These are phyloP conservation scores for Annulohypoxylon moriforme DNA, from an alignment of 495 filamentous ascomycete genomes.

Conservation along the genomic window DNA sequence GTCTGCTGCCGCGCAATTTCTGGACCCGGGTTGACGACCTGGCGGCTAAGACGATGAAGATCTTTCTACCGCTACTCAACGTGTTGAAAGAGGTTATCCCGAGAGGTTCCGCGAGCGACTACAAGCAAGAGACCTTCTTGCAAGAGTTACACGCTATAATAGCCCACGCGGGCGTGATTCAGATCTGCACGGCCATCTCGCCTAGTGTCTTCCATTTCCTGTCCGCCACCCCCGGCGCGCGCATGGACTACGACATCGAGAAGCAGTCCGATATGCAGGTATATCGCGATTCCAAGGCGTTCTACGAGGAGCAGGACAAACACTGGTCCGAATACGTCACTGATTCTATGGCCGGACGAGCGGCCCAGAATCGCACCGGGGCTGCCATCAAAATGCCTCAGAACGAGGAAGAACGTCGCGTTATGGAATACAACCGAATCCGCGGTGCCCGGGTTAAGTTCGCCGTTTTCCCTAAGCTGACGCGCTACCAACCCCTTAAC, in stretches of 20 bases:
- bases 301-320: slow-evolving; percentile 30
- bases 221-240: slow-evolving; percentile 52
- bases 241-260: slow-evolving; percentile 52
- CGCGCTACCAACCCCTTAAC: slow-evolving; percentile 47
- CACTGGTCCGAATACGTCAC: slow-evolving; percentile 16
- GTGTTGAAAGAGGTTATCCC: slow-evolving; percentile 48
- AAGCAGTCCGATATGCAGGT: slow-evolving; percentile 47
- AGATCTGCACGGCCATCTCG: slow-evolving; percentile 58
- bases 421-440: slow-evolving; percentile 34
- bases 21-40: slow-evolving; percentile 55
- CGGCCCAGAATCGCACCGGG: background rate
- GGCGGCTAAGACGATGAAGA: slow-evolving; percentile 52
- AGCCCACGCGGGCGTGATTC: slow-evolving; percentile 56
- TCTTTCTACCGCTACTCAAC: slow-evolving; percentile 56
- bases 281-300: slow-evolving; percentile 48
- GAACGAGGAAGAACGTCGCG: slow-evolving; percentile 10
- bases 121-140: slow-evolving; percentile 46
- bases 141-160: slow-evolving; percentile 61
- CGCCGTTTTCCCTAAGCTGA: slow-evolving; percentile 52
- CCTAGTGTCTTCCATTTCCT: slow-evolving; percentile 58
- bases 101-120: background rate
- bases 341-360: background rate
- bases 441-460: slow-evolving; percentile 57
- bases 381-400: slow-evolving; percentile 14
- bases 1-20: slow-evolving; percentile 54